A percentile compares a stretch with the other conserved stretches of the same genome.
phyloP scores from a whole-genome alignment of 768 basidiomycete genomes.

The Neoboletus magnificus region DNA sequence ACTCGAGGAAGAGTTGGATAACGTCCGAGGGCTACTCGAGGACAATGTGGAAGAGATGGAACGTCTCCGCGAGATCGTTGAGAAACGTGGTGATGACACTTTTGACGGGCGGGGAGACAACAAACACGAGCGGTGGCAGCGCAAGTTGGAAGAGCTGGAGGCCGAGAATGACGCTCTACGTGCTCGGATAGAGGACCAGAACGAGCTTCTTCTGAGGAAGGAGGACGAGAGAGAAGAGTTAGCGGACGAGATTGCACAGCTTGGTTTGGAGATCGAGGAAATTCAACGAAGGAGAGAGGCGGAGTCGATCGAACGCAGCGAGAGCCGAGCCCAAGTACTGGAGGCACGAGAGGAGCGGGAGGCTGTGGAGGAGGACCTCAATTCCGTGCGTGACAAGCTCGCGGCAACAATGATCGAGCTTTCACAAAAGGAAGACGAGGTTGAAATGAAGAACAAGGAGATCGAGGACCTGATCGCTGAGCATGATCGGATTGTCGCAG shows the following conservation, averaged over 20 bases:
- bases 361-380: conserved; percentile 75
- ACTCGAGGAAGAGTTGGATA: conserved; percentile 72
- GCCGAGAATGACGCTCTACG: conserved; percentile 62
- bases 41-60: conserved; percentile 86
- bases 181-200: conserved; percentile 54
- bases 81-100: conserved; percentile 47
- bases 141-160: conserved; percentile 56
- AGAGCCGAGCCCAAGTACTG: conserved; percentile 66
- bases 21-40: conserved; percentile 62
- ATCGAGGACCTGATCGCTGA: conserved; percentile 76
- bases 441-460: conserved; percentile 74
- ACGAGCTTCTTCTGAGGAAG: conserved; percentile 48
- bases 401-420: conserved; percentile 80
- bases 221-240: conserved; percentile 76
- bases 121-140: conserved; percentile 42
- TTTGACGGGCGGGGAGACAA: conserved; percentile 40
- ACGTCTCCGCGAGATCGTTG: conserved; percentile 64
- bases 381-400: conserved; percentile 68
- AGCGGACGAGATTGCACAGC: conserved; percentile 58
- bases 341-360: conserved; percentile 75
- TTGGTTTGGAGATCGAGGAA: conserved; percentile 66
- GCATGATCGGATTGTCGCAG: conserved; percentile 66
- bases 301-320: conserved; percentile 64
- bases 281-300: conserved; percentile 58
- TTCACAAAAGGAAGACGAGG: conserved; percentile 83